phyloP scores from a whole-genome alignment of 2,329 filamentous ascomycete genomes.

The Chlorencoelia australis region DNA sequence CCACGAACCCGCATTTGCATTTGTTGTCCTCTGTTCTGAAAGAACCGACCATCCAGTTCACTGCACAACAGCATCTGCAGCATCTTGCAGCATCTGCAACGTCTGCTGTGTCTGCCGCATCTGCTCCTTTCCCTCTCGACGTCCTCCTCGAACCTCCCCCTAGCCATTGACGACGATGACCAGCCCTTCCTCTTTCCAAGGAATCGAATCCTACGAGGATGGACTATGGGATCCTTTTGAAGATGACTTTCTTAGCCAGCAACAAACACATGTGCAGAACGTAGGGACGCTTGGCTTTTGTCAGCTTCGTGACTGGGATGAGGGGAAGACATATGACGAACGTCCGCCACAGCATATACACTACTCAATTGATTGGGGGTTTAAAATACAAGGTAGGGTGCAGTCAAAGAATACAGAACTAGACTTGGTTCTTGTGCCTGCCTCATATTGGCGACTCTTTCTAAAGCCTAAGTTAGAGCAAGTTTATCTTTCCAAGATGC shows the following conservation, averaged over 20 bases:
- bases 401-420: constrained; percentile 11
- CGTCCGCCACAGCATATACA: constrained; percentile 8
- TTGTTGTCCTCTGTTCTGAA: background rate
- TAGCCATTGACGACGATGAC: constrained; percentile 4
- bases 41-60: background rate
- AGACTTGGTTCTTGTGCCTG: constrained; percentile 12
- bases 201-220: constrained; percentile 6
- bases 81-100: background rate
- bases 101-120: background rate
- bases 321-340: constrained; percentile 10
- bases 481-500: constrained; percentile 8
- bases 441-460: constrained; percentile 8
- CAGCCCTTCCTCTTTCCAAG: constrained; percentile 2
- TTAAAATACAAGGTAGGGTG: constrained; percentile 9
- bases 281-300: constrained; percentile 10
- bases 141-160: constrained; percentile 2
- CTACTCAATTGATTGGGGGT: constrained; percentile 11
- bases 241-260: constrained; percentile 8
- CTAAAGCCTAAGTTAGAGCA: constrained; percentile 12
- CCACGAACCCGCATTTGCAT: background rate
- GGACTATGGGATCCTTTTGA: constrained; percentile 7
- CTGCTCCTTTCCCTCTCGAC: constrained; percentile 1
- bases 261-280: constrained; percentile 7
- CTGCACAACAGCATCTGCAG: background rate
- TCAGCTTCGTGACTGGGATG: constrained; percentile 9